A percentile compares a stretch with the other conserved stretches of the same genome.
Conservation (phyloP, 441 rosid genomes). For the Arabidopsis lyrata region DNA sequence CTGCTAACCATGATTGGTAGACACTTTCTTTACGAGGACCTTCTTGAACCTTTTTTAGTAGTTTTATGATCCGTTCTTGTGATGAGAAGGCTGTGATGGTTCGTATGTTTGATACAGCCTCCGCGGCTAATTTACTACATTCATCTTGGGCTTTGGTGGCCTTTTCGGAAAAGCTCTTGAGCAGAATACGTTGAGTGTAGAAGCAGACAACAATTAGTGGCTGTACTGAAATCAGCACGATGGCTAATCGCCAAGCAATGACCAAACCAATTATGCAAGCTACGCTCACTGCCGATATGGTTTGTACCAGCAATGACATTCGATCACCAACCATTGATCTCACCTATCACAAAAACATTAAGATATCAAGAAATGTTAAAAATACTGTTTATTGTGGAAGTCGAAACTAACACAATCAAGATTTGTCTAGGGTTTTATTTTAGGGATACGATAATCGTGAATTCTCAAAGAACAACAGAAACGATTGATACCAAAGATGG, state of each 20-base stretch:
- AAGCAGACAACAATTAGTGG: conserved; percentile 68
- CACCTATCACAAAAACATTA: conserved; percentile 49
- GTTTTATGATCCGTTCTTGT: conserved; percentile 63
- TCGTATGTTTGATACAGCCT: conserved; percentile 70
- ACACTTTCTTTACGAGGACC: conserved; percentile 61
- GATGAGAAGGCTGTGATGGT: conserved; percentile 77
- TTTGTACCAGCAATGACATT: conserved; percentile 65
- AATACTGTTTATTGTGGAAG: not conserved
- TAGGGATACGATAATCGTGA: too few relatives aligned
- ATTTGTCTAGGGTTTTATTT: too few relatives aligned
- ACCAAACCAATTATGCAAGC: conserved; percentile 77
- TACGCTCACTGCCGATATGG: conserved; percentile 63
- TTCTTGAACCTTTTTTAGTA: conserved; percentile 66
- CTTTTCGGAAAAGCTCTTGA: conserved; percentile 60
- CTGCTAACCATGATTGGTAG: conserved; percentile 69
- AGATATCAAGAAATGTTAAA: not conserved
- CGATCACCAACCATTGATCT: conserved; percentile 81
- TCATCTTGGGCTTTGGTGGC: conserved; percentile 76
- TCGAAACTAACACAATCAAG: too few relatives aligned
- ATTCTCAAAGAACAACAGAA: too few relatives aligned
- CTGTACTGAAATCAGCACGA: conserved; percentile 78
- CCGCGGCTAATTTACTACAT: conserved; percentile 71
- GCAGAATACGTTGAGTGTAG: conserved; percentile 56
- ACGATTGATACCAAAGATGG: too few relatives aligned
- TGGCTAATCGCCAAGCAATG: conserved; percentile 79